phyloP scores from a whole-genome alignment of 768 basidiomycete genomes.

The Megacollybia marginata region DNA sequence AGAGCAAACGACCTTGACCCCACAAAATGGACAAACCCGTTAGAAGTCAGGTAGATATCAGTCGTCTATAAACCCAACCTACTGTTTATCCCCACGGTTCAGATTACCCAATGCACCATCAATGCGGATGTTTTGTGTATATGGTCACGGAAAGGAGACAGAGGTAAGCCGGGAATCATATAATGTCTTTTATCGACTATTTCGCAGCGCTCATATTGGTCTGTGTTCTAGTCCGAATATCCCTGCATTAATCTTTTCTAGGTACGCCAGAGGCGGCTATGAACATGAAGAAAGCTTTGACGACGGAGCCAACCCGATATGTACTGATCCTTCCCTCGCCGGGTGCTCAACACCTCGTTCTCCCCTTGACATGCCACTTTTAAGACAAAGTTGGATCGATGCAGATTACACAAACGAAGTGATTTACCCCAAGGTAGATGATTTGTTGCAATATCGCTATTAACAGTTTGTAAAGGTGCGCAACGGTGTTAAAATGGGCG shows the following conservation, averaged over 20 bases:
- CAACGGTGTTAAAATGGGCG: slow-evolving; percentile 88
- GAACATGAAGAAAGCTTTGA: slow-evolving; percentile 53
- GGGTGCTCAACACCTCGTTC: slow-evolving; percentile 36
- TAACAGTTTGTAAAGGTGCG: slow-evolving; percentile 34
- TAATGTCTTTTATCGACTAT: slow-evolving; percentile 1
- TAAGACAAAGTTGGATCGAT: slow-evolving; percentile 78
- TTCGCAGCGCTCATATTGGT: slow-evolving; percentile 79
- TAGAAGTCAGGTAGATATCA: slow-evolving; percentile 57
- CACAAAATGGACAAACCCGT: slow-evolving; percentile 88
- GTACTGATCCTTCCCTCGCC: slow-evolving; percentile 33
- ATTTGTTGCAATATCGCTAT: neutral
- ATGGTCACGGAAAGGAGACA: slow-evolving; percentile 94
- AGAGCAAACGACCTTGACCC: slow-evolving; percentile 64
- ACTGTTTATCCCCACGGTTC: neutral
- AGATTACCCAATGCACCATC: slow-evolving; percentile 86
- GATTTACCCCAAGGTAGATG: slow-evolving; percentile 43
- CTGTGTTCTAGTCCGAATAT: slow-evolving; percentile 4
- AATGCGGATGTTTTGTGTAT: slow-evolving; percentile 88
- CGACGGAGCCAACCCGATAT: slow-evolving; percentile 36
- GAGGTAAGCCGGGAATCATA: slow-evolving; percentile 43
- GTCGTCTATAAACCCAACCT: neutral
- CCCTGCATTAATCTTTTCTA: slow-evolving; percentile 12
- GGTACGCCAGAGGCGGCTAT: slow-evolving; percentile 69
- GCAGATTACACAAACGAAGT: slow-evolving; percentile 65
- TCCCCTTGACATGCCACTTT: slow-evolving; percentile 46